Evolutionary conservation across 257 asterid species (phyloP).

Genomic region (Solanum virginianum): DNA sequence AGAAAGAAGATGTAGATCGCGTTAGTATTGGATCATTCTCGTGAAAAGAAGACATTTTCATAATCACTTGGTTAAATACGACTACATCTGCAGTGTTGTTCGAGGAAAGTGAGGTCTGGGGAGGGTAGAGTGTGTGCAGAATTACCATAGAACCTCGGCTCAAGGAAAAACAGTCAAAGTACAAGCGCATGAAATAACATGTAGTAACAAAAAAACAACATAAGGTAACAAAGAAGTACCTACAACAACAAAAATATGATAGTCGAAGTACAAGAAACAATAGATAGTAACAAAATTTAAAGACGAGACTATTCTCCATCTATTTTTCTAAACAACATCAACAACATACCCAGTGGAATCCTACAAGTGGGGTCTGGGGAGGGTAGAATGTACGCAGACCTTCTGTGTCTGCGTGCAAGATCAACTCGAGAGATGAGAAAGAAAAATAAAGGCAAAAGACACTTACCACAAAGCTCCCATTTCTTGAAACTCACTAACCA

Average conservation of each 20-base stretch:
- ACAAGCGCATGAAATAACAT: no score
- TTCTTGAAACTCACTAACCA: conserved; percentile 87
- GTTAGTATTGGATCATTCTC: background rate
- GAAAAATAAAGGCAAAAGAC: background rate
- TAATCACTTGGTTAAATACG: background rate
- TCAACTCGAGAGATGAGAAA: background rate
- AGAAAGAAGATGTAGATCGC: conserved; percentile 15
- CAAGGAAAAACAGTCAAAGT: background rate
- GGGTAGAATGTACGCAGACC: no score
- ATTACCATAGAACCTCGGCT: background rate
- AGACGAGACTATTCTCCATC: background rate
- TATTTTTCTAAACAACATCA: background rate
- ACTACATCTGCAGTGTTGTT: background rate
- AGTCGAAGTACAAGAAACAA: no score
- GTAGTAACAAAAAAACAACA: no score
- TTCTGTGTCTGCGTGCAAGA: background rate
- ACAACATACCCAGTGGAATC: no score
- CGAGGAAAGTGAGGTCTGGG: background rate
- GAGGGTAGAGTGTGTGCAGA: no score
- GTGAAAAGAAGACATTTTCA: background rate
- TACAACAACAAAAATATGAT: no score
- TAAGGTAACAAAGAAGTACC: no score
- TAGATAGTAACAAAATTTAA: no score
- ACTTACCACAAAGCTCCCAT: conserved; percentile 76
- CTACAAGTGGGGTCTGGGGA: no score